A percentile compares a stretch with the other conserved stretches of the same genome.
Conservation (phyloP, 352 stramenopile genomes). For the Thalassiosira exigua region DNA sequence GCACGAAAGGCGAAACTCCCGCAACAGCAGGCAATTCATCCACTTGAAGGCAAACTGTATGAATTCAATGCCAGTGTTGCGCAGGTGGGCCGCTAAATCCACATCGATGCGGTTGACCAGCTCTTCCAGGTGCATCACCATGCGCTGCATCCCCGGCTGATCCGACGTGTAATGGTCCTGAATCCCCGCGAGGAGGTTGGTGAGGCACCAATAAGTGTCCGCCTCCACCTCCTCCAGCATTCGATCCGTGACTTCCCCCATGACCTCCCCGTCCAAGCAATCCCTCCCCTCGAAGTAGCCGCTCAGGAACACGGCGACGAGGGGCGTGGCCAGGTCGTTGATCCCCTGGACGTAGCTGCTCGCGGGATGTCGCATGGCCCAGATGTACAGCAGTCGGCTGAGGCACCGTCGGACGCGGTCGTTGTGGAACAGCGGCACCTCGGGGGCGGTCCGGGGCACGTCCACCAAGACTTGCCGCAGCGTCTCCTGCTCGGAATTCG, state of each 20-base stretch:
- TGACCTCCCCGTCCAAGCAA: conserved; percentile 73
- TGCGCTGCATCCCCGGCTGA: conserved; percentile 97
- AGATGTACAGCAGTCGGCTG: conserved; percentile 98
- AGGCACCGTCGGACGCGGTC: conserved; percentile 88
- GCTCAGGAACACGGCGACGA: conserved; percentile 95
- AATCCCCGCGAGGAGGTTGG: conserved; percentile 97
- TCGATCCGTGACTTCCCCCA: conserved; percentile 56
- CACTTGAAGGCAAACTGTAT: conserved; percentile 99
- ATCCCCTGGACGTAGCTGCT: conserved; percentile 99
- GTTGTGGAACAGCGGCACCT: conserved; percentile 96
- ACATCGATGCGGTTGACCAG: conserved; percentile 95
- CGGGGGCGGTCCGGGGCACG: conserved; percentile 96
- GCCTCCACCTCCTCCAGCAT: conserved; percentile 90
- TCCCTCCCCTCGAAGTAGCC: conserved; percentile 66
- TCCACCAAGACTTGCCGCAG: conserved; percentile 98
- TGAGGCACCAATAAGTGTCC: conserved; percentile 99
- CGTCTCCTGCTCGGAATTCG: conserved; percentile 94
- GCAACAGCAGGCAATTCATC: conserved; percentile 99
- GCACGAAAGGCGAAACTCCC: conserved; percentile 93
- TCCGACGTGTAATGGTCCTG: conserved; percentile 99
- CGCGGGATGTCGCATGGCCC: conserved; percentile 97
- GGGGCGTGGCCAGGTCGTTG: conserved; percentile 98
- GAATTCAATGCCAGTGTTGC: conserved; percentile 94
- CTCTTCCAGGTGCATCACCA: conserved; percentile 97
- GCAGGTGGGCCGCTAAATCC: conserved; percentile 94